These are phyloP conservation scores for Starmera dryadoides DNA, from an alignment of 805 yeast species.

Conservation along the genomic window DNA sequence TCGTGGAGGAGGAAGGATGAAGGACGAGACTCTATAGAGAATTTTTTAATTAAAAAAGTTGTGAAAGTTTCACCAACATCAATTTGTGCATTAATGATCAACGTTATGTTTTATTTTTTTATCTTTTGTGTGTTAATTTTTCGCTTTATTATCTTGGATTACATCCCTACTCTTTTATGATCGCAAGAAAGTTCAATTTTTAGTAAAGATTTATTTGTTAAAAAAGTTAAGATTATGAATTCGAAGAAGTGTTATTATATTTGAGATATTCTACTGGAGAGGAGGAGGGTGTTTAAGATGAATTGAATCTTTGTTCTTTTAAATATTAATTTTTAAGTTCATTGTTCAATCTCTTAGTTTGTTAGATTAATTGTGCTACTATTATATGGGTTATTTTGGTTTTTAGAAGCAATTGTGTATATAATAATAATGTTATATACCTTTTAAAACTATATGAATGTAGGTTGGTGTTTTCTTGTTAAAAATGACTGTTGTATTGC, in stretches of 20 bases:
- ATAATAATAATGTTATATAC: neutral
- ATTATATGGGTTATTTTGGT: neutral
- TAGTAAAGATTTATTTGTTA: too few relatives aligned
- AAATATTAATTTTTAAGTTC: too few relatives aligned
- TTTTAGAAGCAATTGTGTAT: neutral
- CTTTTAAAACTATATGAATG: neutral
- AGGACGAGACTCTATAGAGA: neutral
- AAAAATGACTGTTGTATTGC: too few relatives aligned
- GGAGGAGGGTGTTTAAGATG: neutral
- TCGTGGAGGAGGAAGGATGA: neutral
- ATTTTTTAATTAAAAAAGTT: neutral
- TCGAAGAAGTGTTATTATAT: too few relatives aligned
- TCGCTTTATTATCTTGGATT: neutral
- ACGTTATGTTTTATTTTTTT: neutral
- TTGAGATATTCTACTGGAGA: neutral
- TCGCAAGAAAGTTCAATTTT: neutral
- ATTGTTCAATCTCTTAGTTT: too few relatives aligned
- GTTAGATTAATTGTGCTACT: neutral
- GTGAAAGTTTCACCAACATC: neutral
- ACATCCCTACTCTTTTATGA: neutral
- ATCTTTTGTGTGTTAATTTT: neutral
- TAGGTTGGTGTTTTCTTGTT: too few relatives aligned
- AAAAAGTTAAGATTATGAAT: neutral
- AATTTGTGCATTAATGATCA: constrained; percentile 1
- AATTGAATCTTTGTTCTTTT: too few relatives aligned